Evolutionary conservation across 1,284 basidiomycete species (phyloP).

Genomic region (Cerrena zonata): DNA sequence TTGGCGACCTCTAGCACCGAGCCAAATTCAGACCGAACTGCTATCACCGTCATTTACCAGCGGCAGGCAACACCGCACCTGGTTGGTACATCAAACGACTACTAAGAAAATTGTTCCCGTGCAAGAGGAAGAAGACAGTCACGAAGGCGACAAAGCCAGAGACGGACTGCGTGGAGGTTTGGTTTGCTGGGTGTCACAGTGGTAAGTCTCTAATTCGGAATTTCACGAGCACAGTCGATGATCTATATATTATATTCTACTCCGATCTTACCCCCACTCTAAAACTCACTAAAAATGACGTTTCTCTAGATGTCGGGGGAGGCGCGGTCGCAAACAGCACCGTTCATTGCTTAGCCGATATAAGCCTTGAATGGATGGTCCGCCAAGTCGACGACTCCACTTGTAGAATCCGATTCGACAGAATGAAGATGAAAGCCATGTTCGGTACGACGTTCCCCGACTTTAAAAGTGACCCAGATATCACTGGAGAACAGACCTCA

Average conservation of each 20-base stretch:
- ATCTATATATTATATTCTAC: neutral
- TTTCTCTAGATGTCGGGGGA: slow-evolving; percentile 58
- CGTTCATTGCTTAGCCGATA: slow-evolving; percentile 43
- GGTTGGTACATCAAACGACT: neutral
- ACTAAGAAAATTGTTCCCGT: neutral
- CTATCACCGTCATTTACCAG: slow-evolving; percentile 21
- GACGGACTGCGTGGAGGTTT: slow-evolving; percentile 29
- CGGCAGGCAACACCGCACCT: neutral
- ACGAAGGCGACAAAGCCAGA: neutral
- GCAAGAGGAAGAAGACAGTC: neutral
- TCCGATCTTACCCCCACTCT: no score
- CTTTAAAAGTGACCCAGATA: no score
- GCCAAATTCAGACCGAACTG: slow-evolving; percentile 34
- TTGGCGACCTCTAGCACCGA: slow-evolving; percentile 29
- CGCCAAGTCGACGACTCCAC: slow-evolving; percentile 41
- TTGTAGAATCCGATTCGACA: slow-evolving; percentile 51
- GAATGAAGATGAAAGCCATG: neutral
- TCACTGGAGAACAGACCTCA: no score
- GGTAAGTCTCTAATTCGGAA: slow-evolving; percentile 18
- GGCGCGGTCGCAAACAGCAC: slow-evolving; percentile 45
- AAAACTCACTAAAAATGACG: no score
- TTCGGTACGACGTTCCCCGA: neutral
- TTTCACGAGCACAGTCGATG: neutral
- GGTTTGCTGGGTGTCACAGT: slow-evolving; percentile 29
- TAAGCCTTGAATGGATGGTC: slow-evolving; percentile 73